Base-by-base conservation (phyloP, 2,329 filamentous ascomycete species). In the Claviceps quebecensis region DNA sequence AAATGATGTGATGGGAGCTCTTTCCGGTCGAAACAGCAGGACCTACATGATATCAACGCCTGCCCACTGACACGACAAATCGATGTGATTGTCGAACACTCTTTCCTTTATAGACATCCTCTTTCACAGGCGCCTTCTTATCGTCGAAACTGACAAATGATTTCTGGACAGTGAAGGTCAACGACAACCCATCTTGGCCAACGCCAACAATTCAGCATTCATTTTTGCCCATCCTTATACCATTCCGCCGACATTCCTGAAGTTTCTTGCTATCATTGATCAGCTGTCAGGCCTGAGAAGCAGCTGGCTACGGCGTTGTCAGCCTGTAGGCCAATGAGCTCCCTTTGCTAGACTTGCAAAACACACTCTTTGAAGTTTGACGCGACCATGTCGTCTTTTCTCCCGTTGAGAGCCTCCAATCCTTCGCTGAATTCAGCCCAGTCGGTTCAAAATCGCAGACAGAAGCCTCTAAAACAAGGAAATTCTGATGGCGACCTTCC, bases 311-410 rank as follows among this genome's bases (percentile, higher is more conserved):
- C 48, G 8, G 40, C 14, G 6, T 43, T 39, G 13, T n/a, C 22
- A 13, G 9, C 9, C 2, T 2, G 7, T 23, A 5, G 26, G 5
- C 34, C 41, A 43, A 43, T 49, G 39, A 29, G 26, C 17, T 9
- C 39, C 16, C 34, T 19, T 26, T 39, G 9, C 9, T 29, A 39
- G 34, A n/a, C 19, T 23, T 29, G 38, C 39, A 38, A 23, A 51
- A 38, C 11, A 40, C 49, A 34, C 23, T 11, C 22, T n/a, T 47
- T 1, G 14, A 3, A n/a, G 11, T n/a, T 47, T 1, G 14, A 3
- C 22, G 11, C 19, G 19, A 55, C 37, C 9, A 61, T 61, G 60
- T 45, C 60, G n/a, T 52, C 57, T 45, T 57, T 59, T 39, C 34
- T 60, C 9, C 54, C 55, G 5, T 55, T 56, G 2, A 56, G 56